Base-by-base conservation (phyloP, 148 eudicot genomes). In the Fagopyrum esculentum region DNA sequence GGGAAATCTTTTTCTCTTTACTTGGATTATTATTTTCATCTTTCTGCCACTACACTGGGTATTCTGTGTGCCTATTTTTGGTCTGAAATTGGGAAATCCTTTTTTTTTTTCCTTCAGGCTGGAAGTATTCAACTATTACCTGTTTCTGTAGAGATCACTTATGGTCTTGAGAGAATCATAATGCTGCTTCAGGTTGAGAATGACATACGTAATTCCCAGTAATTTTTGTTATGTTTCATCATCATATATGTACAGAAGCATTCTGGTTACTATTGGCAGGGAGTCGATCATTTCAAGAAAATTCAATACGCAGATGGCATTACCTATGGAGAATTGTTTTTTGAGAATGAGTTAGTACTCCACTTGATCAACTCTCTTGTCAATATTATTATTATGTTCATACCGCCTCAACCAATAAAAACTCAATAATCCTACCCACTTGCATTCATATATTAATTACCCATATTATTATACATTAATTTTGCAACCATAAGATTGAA, bases 241-340 rank as follows among this genome's bases (percentile, higher is more conserved):
- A 1, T n/a, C 75, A 75, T 49, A n/a, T 57, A 63, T 76, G 50
- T 74, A 46, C 75, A 83, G 72, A 85, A 73, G 45, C 50, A 82
- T 81, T 26, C 77, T 49, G 47, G 69, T 40, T 61, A 17, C 57
- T 54, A 69, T 82, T 79, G 74, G 80, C 85, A 92, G 99, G 97
- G 96, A 80, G 99, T 96, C 66, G 99, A 96, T 81, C 99, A 92
- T 88, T 96, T 96, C 87, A 96, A 96, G 86, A 96, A 92, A 81
- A 92, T 96, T 78, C 87, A 88, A 61, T 96, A 96, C 81, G 92
- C 99, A 47, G 83, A 96, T 80, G 99, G 99, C 74, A 96, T 96
- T 61, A 92, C 98, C 73, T 96, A 96, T 81, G 99, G 99, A 77
- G 99, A 96, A 82, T 86, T 96, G 75, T 96, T 96, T 78, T 81